phyloP scores from a whole-genome alignment of 2,329 filamentous ascomycete species.

The Talaromyces sp. region DNA sequence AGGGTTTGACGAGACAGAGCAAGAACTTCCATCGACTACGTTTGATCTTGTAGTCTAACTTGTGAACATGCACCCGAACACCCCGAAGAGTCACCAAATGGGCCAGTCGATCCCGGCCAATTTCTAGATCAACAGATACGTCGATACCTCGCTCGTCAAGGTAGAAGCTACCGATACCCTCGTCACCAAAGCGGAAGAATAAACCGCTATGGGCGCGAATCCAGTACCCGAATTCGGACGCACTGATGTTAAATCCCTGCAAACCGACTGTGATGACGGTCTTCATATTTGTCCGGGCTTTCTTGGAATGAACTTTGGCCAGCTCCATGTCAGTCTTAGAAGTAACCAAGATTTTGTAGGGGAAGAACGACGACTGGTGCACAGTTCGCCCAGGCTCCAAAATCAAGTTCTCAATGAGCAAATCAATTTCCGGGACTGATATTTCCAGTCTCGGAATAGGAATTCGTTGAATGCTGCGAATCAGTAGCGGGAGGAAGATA shows the following conservation, averaged over 20 bases:
- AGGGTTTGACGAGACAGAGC: conserved; percentile 77
- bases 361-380: conserved; percentile 83
- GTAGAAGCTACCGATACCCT: conserved; percentile 79
- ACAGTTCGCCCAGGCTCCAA: conserved; percentile 81
- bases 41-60: conserved; percentile 72
- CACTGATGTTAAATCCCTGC: conserved; percentile 76
- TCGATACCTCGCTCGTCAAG: conserved; percentile 86
- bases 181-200: conserved; percentile 68
- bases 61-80: conserved; percentile 79
- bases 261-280: conserved; percentile 74
- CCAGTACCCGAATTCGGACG: conserved; percentile 88
- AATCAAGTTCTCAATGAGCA: conserved; percentile 85
- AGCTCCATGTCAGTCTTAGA: conserved; percentile 85
- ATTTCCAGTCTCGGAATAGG: conserved; percentile 90
- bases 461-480: conserved; percentile 76
- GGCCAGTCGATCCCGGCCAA: conserved; percentile 72
- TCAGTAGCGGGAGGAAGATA: conserved; percentile 72
- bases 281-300: conserved; percentile 63
- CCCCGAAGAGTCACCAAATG: conserved; percentile 72
- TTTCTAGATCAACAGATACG: conserved; percentile 76
- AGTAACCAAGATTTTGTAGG: conserved; percentile 74
- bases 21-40: conserved; percentile 69
- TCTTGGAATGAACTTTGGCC: conserved; percentile 65
- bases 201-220: conserved; percentile 69
- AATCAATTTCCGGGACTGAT: conserved; percentile 74